Evolutionary conservation across 805 yeast genomes (phyloP).

Genomic region (Kodamaea neixiangensis): DNA sequence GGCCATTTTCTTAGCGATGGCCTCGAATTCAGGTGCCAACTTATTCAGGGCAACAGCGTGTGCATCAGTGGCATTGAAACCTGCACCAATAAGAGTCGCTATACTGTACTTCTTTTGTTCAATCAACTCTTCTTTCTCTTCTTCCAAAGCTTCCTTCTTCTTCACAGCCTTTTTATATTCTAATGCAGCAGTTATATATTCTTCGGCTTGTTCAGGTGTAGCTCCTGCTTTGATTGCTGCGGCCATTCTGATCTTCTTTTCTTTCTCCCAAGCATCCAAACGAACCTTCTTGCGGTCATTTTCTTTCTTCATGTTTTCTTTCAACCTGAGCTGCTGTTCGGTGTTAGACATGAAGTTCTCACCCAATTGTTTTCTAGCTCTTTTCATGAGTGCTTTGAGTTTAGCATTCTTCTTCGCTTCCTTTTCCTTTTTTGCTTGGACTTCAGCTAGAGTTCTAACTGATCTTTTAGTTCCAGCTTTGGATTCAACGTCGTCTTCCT

Average conservation of each 20-base stretch:
- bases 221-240: not conserved
- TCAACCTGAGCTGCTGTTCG: constrained; percentile 12
- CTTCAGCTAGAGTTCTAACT: constrained; percentile 3
- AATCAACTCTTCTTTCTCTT: not conserved
- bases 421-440: not conserved
- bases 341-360: constrained; percentile 15
- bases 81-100: not conserved
- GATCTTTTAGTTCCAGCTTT: constrained; percentile 8
- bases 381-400: constrained; percentile 17
- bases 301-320: constrained; percentile 3
- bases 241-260: constrained; percentile 9
- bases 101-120: constrained; percentile 9
- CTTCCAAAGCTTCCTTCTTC: not conserved
- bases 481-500: constrained; percentile 2
- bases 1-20: not conserved
- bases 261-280: constrained; percentile 5
- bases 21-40: not conserved
- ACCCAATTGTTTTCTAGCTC: constrained; percentile 27
- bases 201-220: constrained; percentile 2
- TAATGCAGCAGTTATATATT: constrained; percentile 2
- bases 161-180: not conserved
- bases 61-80: not conserved
- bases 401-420: constrained; percentile 15
- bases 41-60: not conserved
- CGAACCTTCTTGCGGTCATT: constrained; percentile 4